Conservation (phyloP, 73 alveolate species). For the Tetrahymena malaccensis region DNA sequence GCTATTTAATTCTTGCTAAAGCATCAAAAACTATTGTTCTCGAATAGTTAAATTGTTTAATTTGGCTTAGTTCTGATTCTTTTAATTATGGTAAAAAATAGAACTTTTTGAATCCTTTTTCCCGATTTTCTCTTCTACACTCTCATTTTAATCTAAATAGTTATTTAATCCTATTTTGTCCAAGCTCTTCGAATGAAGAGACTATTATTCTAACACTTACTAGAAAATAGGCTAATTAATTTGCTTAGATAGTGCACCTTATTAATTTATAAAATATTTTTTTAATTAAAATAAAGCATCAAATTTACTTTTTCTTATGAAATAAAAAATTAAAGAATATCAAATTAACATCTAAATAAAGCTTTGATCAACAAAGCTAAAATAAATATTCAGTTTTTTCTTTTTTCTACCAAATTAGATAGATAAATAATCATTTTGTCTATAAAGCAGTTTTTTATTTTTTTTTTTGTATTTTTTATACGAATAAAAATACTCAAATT, state of each 20-base stretch:
- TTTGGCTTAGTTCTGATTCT: background rate
- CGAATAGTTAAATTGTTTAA: background rate
- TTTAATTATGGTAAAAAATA: background rate
- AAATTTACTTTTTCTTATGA: too few relatives aligned
- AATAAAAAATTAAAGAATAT: too few relatives aligned
- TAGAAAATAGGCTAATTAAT: background rate
- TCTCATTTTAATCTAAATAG: background rate
- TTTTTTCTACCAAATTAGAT: too few relatives aligned
- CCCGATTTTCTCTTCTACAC: background rate
- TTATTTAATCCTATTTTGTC: background rate
- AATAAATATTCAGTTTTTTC: too few relatives aligned
- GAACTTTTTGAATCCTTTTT: background rate
- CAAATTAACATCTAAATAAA: too few relatives aligned
- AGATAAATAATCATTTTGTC: too few relatives aligned
- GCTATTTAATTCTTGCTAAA: background rate
- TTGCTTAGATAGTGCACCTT: background rate
- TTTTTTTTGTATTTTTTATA: too few relatives aligned
- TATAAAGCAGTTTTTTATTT: too few relatives aligned
- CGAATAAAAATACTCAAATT: too few relatives aligned
- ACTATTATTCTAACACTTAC: background rate
- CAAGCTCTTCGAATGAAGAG: background rate
- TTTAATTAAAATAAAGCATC: too few relatives aligned
- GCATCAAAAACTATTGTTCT: background rate
- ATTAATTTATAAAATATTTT: background rate
- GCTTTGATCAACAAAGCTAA: too few relatives aligned